Percentiles rank a stretch among this genome's conserved stretches.
phyloP scores from a whole-genome alignment of 345 rosid species.

The Punica granatum region DNA sequence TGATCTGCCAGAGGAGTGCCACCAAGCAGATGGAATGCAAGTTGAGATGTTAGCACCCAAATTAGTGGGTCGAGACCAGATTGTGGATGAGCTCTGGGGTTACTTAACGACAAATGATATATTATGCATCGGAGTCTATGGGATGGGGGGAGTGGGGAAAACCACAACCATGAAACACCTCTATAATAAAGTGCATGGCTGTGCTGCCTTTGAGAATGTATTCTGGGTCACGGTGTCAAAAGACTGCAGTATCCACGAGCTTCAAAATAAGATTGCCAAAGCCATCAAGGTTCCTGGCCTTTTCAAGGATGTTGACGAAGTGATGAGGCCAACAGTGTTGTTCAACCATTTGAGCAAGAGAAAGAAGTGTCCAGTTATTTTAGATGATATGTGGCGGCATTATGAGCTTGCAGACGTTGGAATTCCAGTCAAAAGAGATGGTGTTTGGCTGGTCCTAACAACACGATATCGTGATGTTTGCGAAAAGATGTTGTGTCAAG shows the following conservation, averaged over 20 bases:
- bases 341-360: neutral
- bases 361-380: neutral
- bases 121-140: neutral
- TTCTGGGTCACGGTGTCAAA: neutral
- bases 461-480: neutral
- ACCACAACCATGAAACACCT: neutral
- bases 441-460: neutral
- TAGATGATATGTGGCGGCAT: neutral
- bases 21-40: too few species aligned
- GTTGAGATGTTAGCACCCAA: too few species aligned
- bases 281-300: rapidly evolving
- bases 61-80: too few species aligned
- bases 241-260: rapidly evolving
- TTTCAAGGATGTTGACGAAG: neutral
- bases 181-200: neutral
- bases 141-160: slow-evolving; percentile 4
- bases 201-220: neutral
- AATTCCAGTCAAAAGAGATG: neutral
- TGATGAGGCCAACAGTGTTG: neutral
- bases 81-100: too few species aligned
- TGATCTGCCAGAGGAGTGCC: too few species aligned
- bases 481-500: neutral
- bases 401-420: neutral
- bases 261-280: rapidly evolving
- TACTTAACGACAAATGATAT: too few species aligned